Evolutionary conservation across 2,329 filamentous ascomycete species (phyloP).

Genomic region (Diaporthe vexans): DNA sequence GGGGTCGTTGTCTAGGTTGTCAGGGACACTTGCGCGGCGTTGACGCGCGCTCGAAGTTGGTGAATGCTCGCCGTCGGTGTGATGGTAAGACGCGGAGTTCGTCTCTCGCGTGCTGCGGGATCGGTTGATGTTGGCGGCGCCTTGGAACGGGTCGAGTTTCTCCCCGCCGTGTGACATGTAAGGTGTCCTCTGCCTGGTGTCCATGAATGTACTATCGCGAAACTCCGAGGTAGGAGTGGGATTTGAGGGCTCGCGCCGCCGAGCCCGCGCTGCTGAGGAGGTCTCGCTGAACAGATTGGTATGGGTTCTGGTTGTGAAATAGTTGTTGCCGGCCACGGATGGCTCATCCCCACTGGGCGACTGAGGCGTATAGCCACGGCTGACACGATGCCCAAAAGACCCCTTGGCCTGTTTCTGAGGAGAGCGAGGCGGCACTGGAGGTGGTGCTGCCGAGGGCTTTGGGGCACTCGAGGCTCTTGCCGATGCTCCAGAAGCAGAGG

Average conservation of each 20-base stretch:
- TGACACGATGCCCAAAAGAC: conserved; percentile 63
- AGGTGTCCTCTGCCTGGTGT: conserved; percentile 69
- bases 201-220: conserved; percentile 60
- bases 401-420: conserved; percentile 67
- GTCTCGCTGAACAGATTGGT: conserved; percentile 45
- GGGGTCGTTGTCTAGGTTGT: conserved; percentile 48
- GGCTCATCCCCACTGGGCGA: conserved; percentile 68
- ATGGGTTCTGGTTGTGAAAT: conserved; percentile 56
- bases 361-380: conserved; percentile 64
- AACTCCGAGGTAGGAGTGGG: conserved; percentile 6
- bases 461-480: conserved; percentile 33
- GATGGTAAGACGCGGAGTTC: conserved; percentile 44
- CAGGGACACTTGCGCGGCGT: conserved; percentile 51
- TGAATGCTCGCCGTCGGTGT: conserved; percentile 40
- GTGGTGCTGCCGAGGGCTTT: conserved; percentile 45
- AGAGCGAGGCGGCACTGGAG: conserved; percentile 63
- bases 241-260: conserved; percentile 41
- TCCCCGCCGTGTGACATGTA: conserved; percentile 70
- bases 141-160: conserved; percentile 70
- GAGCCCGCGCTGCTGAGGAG: conserved; percentile 42
- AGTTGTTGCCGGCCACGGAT: conserved; percentile 64
- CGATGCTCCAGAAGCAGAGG: conserved; percentile 36
- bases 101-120: conserved; percentile 41
- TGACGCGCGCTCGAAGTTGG: conserved; percentile 45
- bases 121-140: conserved; percentile 46